A percentile compares a stretch with the other conserved stretches of the same genome.
phyloP scores from a whole-genome alignment of 805 yeast species.

The Naumovozyma baii region DNA sequence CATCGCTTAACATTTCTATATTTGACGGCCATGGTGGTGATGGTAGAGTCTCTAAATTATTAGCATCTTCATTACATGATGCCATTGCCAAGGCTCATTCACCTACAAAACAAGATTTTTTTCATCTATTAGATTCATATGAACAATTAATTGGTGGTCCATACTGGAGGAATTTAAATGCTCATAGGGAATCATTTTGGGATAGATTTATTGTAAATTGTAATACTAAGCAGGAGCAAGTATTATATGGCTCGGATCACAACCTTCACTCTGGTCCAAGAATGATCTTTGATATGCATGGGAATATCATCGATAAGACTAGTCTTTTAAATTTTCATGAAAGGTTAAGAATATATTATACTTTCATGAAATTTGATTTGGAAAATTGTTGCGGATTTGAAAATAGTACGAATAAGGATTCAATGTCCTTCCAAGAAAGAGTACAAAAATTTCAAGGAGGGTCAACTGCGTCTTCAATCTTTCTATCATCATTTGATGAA shows the following conservation, averaged over 20 bases:
- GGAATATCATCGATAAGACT: conserved; percentile 30
- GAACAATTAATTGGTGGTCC: conserved; percentile 55
- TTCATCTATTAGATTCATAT: conserved; percentile 45
- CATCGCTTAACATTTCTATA: conserved; percentile 59
- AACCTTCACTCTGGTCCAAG: conserved; percentile 17
- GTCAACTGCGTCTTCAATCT: conserved; percentile 63
- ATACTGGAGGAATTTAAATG: conserved; percentile 76
- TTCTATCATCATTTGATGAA: conserved; percentile 30
- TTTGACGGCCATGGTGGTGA: conserved; percentile 95
- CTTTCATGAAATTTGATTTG: conserved; percentile 26
- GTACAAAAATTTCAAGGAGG: conserved; percentile 39
- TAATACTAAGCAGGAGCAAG: conserved; percentile 29
- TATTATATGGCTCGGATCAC: conserved; percentile 16
- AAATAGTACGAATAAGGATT: neutral
- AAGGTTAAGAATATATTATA: conserved; percentile 22
- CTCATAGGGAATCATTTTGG: conserved; percentile 32
- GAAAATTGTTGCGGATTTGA: conserved; percentile 22
- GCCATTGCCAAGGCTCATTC: conserved; percentile 39
- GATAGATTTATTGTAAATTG: conserved; percentile 28
- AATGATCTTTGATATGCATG: conserved; percentile 30
- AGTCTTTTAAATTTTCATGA: conserved; percentile 26
- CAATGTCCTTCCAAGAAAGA: conserved; percentile 14
- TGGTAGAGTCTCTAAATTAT: conserved; percentile 51
- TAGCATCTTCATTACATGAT: conserved; percentile 43
- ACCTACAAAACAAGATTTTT: conserved; percentile 28